These are phyloP conservation scores for Candida glucosophila DNA, from an alignment of 1,139 yeast genomes.

Conservation along the genomic window DNA sequence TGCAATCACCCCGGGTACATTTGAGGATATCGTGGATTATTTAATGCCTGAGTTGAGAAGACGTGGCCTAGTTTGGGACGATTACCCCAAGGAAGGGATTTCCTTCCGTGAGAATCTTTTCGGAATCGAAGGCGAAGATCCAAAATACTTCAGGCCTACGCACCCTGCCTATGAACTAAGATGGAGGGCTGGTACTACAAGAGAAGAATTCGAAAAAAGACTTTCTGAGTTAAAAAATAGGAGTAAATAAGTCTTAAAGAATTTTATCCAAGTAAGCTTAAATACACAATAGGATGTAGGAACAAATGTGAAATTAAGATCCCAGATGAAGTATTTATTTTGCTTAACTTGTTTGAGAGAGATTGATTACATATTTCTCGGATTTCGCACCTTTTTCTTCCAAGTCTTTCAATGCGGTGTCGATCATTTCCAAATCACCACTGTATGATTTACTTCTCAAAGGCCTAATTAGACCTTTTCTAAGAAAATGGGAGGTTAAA, in stretches of 20 bases:
- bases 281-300: too few relatives aligned
- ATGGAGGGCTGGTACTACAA: constrained; percentile 30
- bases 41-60: constrained; percentile 18
- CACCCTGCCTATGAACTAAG: constrained; percentile 33
- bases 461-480: constrained; percentile 17
- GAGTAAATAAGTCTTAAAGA: too few relatives aligned
- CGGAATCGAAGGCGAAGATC: constrained; percentile 15
- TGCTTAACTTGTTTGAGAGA: constrained; percentile 3
- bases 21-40: constrained; percentile 20
- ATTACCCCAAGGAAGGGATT: constrained; percentile 15
- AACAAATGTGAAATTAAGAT: too few relatives aligned
- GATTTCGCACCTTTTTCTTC: constrained; percentile 33
- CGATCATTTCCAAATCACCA: constrained; percentile 25
- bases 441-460: constrained; percentile 24
- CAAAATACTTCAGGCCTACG: constrained; percentile 12
- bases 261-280: neutral
- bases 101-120: constrained; percentile 19
- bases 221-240: constrained; percentile 5
- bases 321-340: neutral
- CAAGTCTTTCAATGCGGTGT: constrained; percentile 25
- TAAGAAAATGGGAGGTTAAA: constrained; percentile 21
- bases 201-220: constrained; percentile 24
- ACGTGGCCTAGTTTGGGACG: constrained; percentile 20
- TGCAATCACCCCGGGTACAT: constrained; percentile 18
- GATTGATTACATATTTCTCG: constrained; percentile 30